phyloP scores from a whole-genome alignment of 116 monocot species.

The Posidonia oceanica region DNA sequence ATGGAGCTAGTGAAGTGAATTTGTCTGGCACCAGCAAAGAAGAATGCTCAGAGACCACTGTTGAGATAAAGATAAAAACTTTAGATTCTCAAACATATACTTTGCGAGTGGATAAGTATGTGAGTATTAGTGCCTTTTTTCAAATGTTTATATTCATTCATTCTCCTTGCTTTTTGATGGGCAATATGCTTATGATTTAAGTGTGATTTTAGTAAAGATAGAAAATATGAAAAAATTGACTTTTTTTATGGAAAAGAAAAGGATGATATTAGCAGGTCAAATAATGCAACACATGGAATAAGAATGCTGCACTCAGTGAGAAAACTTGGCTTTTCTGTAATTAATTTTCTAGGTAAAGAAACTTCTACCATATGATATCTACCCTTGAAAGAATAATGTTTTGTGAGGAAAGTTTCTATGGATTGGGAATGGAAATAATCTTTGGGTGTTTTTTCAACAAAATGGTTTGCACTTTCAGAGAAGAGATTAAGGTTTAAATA shows the following conservation, averaged over 20 bases:
- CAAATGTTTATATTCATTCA: neutral
- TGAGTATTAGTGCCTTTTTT: slow-evolving; percentile 24
- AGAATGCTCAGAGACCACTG: slow-evolving; percentile 31
- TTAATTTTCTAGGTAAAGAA: too few relatives aligned
- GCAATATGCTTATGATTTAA: neutral
- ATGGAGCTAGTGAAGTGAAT: slow-evolving; percentile 11
- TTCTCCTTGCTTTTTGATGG: neutral
- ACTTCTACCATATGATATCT: too few relatives aligned
- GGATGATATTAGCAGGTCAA: neutral
- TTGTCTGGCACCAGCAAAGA: slow-evolving; percentile 12
- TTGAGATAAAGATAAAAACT: slow-evolving; percentile 80
- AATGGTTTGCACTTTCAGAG: too few relatives aligned
- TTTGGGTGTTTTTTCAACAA: too few relatives aligned
- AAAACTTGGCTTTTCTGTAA: too few relatives aligned
- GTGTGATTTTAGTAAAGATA: neutral
- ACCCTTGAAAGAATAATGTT: too few relatives aligned
- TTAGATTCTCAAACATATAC: slow-evolving; percentile 74
- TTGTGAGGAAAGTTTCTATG: too few relatives aligned
- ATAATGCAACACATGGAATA: too few relatives aligned
- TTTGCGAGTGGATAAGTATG: slow-evolving; percentile 60
- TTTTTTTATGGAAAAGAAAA: neutral
- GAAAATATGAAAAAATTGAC: neutral
- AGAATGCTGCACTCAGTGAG: too few relatives aligned
- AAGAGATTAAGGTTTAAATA: too few relatives aligned
- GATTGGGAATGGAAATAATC: too few relatives aligned